Evolutionary conservation across 1,139 yeast genomes (phyloP).

Genomic region (Ashbya aceris): DNA sequence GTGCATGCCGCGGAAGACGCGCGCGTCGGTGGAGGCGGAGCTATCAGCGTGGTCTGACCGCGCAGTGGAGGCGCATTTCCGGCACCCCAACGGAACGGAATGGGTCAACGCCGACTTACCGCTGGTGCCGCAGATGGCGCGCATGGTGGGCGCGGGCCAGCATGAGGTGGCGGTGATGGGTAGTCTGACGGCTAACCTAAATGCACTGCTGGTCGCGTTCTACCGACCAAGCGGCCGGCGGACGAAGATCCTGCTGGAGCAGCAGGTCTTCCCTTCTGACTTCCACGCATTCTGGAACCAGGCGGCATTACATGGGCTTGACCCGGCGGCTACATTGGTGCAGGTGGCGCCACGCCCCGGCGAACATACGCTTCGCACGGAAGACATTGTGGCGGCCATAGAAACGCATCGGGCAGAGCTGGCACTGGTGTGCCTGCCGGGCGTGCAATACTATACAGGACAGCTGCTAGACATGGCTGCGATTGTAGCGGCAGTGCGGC

Average conservation of each 20-base stretch:
- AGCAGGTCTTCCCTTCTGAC: conserved; percentile 87
- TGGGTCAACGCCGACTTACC: conserved; percentile 88
- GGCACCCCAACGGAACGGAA: conserved; percentile 50
- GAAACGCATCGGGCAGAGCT: conserved; percentile 51
- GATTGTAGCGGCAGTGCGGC: conserved; percentile 56
- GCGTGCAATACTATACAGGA: conserved; percentile 88
- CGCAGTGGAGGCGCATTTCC: conserved; percentile 81
- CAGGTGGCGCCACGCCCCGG: conserved; percentile 52
- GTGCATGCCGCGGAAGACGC: conserved; percentile 64
- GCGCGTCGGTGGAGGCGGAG: conserved; percentile 52
- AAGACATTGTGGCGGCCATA: conserved; percentile 50
- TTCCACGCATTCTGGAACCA: conserved; percentile 77
- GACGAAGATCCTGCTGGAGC: conserved; percentile 71
- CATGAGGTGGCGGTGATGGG: conserved; percentile 84
- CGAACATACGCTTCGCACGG: conserved; percentile 49
- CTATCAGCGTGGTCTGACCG: conserved; percentile 71
- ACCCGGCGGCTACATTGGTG: conserved; percentile 49
- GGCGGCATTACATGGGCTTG: conserved; percentile 49
- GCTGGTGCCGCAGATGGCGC: conserved; percentile 56
- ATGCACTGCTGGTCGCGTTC: conserved; percentile 62
- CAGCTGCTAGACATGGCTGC: conserved; percentile 65
- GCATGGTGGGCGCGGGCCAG: conserved; percentile 63
- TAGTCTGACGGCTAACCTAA: conserved; percentile 72
- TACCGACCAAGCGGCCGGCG: conserved; percentile 55
- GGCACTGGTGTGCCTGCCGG: conserved; percentile 74